phyloP scores from a whole-genome alignment of 345 rosid genomes.

The Sonneratia alba region DNA sequence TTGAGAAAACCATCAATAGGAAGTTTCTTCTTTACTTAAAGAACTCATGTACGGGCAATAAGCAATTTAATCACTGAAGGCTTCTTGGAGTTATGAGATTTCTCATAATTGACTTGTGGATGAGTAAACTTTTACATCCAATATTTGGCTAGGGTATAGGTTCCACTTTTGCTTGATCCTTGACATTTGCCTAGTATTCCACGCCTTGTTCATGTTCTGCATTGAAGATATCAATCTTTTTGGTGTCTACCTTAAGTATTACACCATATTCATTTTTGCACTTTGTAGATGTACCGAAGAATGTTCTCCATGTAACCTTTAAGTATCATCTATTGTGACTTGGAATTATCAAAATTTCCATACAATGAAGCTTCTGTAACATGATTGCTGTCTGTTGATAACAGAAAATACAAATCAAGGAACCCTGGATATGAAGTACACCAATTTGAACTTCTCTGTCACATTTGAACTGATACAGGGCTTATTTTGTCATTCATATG shows the following conservation, averaged over 20 bases:
- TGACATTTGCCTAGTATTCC: not conserved
- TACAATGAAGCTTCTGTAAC: too few relatives aligned
- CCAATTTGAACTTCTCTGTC: not conserved
- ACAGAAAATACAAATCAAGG: not conserved
- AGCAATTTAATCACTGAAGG: not conserved
- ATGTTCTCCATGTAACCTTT: not conserved
- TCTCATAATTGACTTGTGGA: not conserved
- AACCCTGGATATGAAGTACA: not conserved
- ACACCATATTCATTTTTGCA: not conserved
- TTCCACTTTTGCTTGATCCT: not conserved
- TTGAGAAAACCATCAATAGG: not conserved
- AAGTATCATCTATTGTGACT: not conserved
- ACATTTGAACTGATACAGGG: not conserved
- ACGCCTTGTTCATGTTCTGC: not conserved
- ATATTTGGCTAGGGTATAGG: not conserved
- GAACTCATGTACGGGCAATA: not conserved
- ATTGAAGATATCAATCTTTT: not conserved
- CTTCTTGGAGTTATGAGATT: not conserved
- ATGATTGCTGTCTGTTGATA: too few relatives aligned
- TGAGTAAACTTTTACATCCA: not conserved
- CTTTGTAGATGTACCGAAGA: not conserved
- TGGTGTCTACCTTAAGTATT: not conserved
- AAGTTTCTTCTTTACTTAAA: not conserved
- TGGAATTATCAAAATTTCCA: not conserved
- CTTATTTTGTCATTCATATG: not conserved